Percentiles rank a stretch among this genome's conserved stretches.
These are phyloP conservation scores for Tuber indicum DNA, from an alignment of 495 filamentous ascomycete genomes.

Conservation along the genomic window DNA sequence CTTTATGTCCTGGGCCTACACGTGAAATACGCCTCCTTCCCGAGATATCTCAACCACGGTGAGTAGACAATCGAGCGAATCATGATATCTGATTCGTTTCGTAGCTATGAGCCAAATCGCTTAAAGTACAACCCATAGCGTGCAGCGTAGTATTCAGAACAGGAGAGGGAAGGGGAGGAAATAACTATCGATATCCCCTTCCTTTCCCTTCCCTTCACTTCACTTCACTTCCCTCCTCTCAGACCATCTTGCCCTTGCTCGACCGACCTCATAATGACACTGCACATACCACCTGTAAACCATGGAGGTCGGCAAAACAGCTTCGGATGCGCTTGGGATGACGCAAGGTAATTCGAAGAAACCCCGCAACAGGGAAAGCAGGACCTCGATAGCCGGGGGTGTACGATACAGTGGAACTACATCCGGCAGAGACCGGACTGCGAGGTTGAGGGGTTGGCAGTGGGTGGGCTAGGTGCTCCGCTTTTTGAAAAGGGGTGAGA, in stretches of 20 bases:
- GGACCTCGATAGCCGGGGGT: too few relatives aligned
- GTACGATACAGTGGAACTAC: not conserved
- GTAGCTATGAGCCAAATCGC: not conserved
- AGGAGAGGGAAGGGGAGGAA: not conserved
- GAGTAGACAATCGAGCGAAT: not conserved
- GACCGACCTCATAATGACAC: not conserved
- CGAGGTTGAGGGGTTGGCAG: not conserved
- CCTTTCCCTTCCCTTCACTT: not conserved
- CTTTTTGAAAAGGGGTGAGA: not conserved
- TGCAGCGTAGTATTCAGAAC: not conserved
- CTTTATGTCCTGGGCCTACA: not conserved
- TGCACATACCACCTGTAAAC: not conserved
- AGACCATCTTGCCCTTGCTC: too few relatives aligned
- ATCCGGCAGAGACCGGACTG: not conserved
- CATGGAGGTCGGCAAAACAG: not conserved
- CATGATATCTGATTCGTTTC: not conserved
- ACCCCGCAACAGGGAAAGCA: not conserved
- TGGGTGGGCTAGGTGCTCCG: too few relatives aligned
- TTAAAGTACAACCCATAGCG: not conserved
- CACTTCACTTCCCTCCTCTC: not conserved
- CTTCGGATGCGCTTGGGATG: not conserved
- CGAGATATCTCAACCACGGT: not conserved
- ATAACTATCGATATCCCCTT: not conserved
- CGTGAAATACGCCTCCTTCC: not conserved
- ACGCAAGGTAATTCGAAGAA: not conserved